phyloP scores from a whole-genome alignment of 176 grass and related monocot genomes.

The Oryza glumipatula region DNA sequence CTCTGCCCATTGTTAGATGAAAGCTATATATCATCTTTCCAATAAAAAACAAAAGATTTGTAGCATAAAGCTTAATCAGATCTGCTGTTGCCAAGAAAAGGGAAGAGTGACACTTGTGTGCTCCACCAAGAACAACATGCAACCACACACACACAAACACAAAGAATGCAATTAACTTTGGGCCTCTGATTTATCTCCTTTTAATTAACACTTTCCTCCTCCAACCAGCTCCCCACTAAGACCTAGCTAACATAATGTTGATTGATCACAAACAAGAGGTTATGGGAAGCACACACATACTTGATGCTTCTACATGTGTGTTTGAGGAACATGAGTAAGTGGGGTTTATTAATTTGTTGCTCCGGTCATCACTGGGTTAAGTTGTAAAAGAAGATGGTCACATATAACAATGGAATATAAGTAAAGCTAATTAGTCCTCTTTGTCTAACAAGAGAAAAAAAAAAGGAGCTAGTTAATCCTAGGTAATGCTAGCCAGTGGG shows the following conservation, averaged over 20 bases:
- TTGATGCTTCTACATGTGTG: background rate
- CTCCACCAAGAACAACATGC: background rate
- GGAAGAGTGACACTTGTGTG: background rate
- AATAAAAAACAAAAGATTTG: background rate
- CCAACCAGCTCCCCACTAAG: slow-evolving; percentile 32
- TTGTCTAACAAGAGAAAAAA: background rate
- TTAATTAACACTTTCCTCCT: background rate
- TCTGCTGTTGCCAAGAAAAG: background rate
- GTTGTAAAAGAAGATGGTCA: background rate
- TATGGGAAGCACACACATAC: background rate
- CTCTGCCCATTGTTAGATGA: background rate
- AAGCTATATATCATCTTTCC: background rate
- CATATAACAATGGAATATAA: background rate
- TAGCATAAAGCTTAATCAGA: background rate
- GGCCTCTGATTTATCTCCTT: background rate
- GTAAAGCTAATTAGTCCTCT: background rate
- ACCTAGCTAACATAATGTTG: background rate
- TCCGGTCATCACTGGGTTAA: background rate
- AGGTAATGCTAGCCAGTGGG: background rate
- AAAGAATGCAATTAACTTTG: background rate
- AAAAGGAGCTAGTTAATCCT: background rate
- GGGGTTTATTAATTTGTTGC: slow-evolving; percentile 11
- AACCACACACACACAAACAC: slow-evolving; percentile 15
- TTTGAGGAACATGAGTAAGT: slow-evolving; percentile 31
- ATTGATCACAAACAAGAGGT: slow-evolving; percentile 7